A percentile compares a stretch with the other conserved stretches of the same genome.
These are phyloP conservation scores for Solanum hybrid DNA, from an alignment of 305 asterid species.

Conservation along the genomic window DNA sequence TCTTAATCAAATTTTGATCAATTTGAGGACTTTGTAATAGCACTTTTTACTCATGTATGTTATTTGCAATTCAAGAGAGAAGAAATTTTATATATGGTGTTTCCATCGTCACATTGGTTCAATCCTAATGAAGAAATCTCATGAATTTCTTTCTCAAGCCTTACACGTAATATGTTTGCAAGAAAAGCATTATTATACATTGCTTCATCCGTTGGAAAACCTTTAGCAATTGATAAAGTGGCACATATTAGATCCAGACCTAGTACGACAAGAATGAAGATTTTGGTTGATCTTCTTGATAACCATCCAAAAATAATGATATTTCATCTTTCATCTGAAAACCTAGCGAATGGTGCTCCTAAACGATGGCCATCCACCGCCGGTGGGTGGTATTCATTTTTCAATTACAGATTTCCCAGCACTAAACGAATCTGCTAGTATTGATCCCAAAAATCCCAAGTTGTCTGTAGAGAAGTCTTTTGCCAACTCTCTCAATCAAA, in stretches of 20 bases:
- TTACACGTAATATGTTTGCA: background rate
- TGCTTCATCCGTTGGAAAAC: background rate
- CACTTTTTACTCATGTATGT: background rate
- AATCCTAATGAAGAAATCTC: background rate
- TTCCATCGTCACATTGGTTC: background rate
- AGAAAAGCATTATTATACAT: background rate
- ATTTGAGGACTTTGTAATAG: background rate
- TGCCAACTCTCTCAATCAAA: background rate
- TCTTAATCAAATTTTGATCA: background rate
- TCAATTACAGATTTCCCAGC: too few species aligned
- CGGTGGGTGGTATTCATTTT: too few species aligned
- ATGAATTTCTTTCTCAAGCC: background rate
- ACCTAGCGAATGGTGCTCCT: too few species aligned
- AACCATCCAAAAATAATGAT: background rate
- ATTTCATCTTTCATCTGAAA: too few species aligned
- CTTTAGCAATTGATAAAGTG: background rate
- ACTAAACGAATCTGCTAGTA: too few species aligned
- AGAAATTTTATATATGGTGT: background rate
- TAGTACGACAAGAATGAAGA: background rate
- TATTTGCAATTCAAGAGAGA: background rate
- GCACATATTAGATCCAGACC: background rate
- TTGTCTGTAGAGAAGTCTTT: too few species aligned
- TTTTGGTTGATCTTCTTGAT: background rate
- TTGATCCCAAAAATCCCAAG: too few species aligned
- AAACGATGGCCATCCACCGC: too few species aligned